Base-by-base conservation (phyloP, 768 basidiomycete species). In the Pleurotus platypus region DNA sequence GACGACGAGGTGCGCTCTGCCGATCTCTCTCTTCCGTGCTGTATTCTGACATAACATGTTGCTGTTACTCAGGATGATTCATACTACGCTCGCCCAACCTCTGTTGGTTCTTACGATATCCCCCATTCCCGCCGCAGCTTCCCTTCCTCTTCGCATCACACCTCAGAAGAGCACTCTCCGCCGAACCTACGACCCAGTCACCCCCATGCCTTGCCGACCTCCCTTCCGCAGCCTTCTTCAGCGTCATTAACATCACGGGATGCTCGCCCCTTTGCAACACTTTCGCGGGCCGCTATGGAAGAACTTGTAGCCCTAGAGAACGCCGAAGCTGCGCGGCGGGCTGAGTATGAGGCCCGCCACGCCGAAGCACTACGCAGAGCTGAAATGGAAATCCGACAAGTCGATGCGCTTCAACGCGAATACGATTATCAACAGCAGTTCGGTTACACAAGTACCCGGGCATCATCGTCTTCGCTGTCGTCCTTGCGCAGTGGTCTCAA, bases 271-370 rank as follows among this genome's bases (percentile, higher is more conserved):
- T 84, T 90, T 63, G 81, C 82, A n/a, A 78, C 87, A 1, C 70
- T 91, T 16, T 87, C 88, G 46, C 87, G 75, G 27, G 75, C 89
- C 16, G 94, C 94, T 2, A 88, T 95, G 73, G 92, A 92, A 57
- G 92, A 97, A 67, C 80, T 98, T 6, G 88, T 90, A 64, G 86
- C 87, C 62, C 85, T 98, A 27, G 95, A 98, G 68, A 86, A 86
- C 39, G 81, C 87, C 58, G 95, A 97, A 69, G 88, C 92, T 2
- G 70, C 86, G 30, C 80, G 93, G 16, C 79, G 93, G 37, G 92
- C 91, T n/a, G 89, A 93, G 67, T 96, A 87, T 71, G 91, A 94
- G 67, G 81, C 86, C 8, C 77, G 83, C 8, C 89, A 86, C 65
- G 86, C 89, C 15, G 88, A 88, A 55, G 81, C 80, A 11, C 65